Evolutionary conservation across 2,329 filamentous ascomycete genomes (phyloP), one percentile per base, ranked within the genome.

Genomic region (Phyllosticta citribraziliensis): DNA sequence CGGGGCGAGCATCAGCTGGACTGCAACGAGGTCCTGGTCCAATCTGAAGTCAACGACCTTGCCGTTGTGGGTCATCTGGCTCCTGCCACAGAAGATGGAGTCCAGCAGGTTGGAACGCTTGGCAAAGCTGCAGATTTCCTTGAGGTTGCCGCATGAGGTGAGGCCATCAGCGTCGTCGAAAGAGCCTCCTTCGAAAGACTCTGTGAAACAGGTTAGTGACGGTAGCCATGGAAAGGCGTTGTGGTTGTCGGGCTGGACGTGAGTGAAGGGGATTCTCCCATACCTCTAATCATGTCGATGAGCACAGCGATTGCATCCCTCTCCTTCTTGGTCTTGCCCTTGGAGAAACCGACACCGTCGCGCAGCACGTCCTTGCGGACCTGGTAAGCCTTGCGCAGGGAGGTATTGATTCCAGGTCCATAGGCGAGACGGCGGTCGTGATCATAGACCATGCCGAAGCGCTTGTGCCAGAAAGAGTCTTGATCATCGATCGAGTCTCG

Each of bases 391-490:
- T 66, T 67, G 62, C 70, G 73, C 61, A 77, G 65, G 6, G 72
- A 65, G 9, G 64, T 55, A 58, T 73, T 72, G 58, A 61, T 53
- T 59, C 58, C 56, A 53, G 68, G 52, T 56, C 65, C 50, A 11
- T 33, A 40, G 35, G 25, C 30, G 19, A 40, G 9, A 5, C 51
- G 63, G 0, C 62, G 40, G 3, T 63, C 64, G 56, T 65, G 61
- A 33, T 80, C 80, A 64, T 76, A 83, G 25, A 61, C 69, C 22
- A 69, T 60, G 14, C 71, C 66, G 65, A 79, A 83, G 19, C 70
- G 73, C 47, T 67, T 64, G 40, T 76, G 75, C 80, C 80, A 83
- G 66, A 82, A 78, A 6, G 74, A 76, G 10, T 71, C 65, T 52
- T 75, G 72, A 5, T 69, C 72, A 30, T 77, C 71, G 58, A 81